Evolutionary conservation across 2,329 filamentous ascomycete species (phyloP).

Genomic region (Chrysoporthe puriensis): DNA sequence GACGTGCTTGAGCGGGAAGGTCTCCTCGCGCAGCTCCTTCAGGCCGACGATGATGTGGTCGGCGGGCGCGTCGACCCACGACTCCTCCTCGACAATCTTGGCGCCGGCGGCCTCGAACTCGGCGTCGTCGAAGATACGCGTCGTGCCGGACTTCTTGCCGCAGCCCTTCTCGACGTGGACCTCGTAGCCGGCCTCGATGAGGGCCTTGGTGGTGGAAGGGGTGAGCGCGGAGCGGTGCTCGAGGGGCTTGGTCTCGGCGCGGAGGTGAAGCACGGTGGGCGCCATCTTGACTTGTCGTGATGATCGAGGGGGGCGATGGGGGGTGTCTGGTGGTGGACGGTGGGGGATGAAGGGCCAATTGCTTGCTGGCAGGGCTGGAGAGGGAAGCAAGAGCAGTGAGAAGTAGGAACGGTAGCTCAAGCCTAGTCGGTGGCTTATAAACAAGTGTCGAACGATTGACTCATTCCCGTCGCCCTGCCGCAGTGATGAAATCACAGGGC

Average conservation of each 20-base stretch:
- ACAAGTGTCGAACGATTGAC: conserved; percentile 14
- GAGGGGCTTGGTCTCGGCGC: conserved; percentile 62
- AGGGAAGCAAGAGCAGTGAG: not conserved
- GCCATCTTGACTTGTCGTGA: conserved; percentile 34
- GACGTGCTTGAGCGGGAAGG: conserved; percentile 72
- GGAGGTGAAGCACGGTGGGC: conserved; percentile 53
- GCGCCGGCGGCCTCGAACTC: conserved; percentile 68
- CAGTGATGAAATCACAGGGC: conserved; percentile 6
- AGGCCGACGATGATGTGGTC: conserved; percentile 75
- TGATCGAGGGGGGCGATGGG: not conserved
- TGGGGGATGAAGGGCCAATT: conserved; percentile 15
- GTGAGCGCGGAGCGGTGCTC: conserved; percentile 58
- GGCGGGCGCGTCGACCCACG: conserved; percentile 68
- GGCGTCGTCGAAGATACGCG: conserved; percentile 65
- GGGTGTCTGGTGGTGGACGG: not conserved
- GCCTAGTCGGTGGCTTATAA: not conserved
- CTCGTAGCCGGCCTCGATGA: conserved; percentile 70
- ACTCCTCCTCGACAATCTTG: conserved; percentile 65
- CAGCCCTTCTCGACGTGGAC: conserved; percentile 64
- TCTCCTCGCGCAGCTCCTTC: conserved; percentile 77
- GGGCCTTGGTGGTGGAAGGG: conserved; percentile 47
- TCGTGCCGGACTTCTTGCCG: conserved; percentile 47
- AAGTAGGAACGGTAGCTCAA: not conserved
- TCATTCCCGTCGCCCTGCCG: conserved; percentile 5
- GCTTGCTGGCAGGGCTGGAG: not conserved